Evolutionary conservation across 2,329 filamentous ascomycete species (phyloP), one percentile per base, ranked within the genome.

Genomic region (Pseudocercospora eumusae): DNA sequence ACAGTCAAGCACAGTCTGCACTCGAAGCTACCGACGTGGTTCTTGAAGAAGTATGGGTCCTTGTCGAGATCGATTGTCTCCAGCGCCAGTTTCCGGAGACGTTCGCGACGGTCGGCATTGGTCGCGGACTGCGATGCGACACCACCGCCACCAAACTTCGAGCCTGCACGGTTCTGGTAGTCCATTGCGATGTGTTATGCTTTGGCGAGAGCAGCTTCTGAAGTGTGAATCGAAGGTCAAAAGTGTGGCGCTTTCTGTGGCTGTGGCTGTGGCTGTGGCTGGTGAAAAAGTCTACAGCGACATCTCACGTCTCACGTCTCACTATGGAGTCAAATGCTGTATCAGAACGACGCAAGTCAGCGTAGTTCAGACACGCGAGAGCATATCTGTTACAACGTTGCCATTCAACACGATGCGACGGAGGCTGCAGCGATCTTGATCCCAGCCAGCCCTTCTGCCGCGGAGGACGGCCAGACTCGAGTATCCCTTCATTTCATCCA

Each of bases 31-130:
- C 95, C 95, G 72, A 98, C 91, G 79, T 99, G 93, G 83, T 99
- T 99, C 78, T 96, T 96, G 88, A 99, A 99, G 83, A 98, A 97
- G 85, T 98, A 99, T 0, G 95, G 95, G 80, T 99, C 95, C 81
- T 97, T 98, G 80, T 98, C 95, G 66, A 98, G 90, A 81, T 98
- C 93, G 83, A 99, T 99, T 60, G 92, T 96, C 81, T 99, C 95
- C 74, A 99, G 91, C 62, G 95, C 95, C 75, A 99, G 92, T 82
- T 97, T 97, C 78, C 93, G 92, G 42, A 99, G 89, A 66, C 95
- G 93, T 79, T 99, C 95, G 76, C 95, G 91, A 63, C 95, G 92
- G 84, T 98, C 95, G 68, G 95, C 93, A 78, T 98, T 98, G 66
- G 92, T 96, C 62, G 92, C 91, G 72, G 89, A 93, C 74, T 92